phyloP scores from a whole-genome alignment of 176 grass and related monocot genomes.

The Musa schizocarpa region DNA sequence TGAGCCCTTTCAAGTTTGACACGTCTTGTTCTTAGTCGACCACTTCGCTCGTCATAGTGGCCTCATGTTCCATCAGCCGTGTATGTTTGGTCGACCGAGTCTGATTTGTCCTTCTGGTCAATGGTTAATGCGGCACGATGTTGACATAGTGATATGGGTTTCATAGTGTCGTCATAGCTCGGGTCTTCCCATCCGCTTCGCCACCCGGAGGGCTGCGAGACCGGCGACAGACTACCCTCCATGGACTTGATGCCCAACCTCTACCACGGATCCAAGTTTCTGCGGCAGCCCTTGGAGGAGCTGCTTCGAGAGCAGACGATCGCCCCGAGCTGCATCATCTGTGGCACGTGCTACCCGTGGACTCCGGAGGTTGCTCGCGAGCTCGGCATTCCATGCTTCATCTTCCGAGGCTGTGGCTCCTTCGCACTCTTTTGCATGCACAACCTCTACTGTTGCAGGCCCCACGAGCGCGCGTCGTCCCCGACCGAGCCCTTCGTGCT shows the following conservation, averaged over 20 bases:
- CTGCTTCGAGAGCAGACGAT: neutral
- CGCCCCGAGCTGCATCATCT: conserved; percentile 38
- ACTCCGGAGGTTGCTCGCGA: conserved; percentile 24
- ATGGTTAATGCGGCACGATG: too few species aligned
- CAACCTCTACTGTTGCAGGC: conserved; percentile 27
- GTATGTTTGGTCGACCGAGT: too few species aligned
- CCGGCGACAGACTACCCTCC: conserved; percentile 31
- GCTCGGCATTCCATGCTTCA: conserved; percentile 44
- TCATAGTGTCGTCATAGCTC: neutral
- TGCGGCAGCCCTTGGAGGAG: conserved; percentile 28
- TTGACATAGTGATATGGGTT: too few species aligned
- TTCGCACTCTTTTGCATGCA: conserved; percentile 47
- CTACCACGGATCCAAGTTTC: conserved; percentile 25
- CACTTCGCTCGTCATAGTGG: too few species aligned
- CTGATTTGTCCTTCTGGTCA: too few species aligned
- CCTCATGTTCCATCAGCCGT: too few species aligned
- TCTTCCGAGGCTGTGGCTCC: conserved; percentile 59
- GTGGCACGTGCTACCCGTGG: conserved; percentile 45
- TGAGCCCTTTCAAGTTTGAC: too few species aligned
- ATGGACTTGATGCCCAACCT: conserved; percentile 21
- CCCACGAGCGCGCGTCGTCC: conserved; percentile 19
- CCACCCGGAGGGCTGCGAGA: conserved; percentile 40
- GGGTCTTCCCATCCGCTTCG: conserved; percentile 23
- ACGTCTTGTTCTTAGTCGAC: too few species aligned
- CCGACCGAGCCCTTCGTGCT: conserved; percentile 34